Evolutionary conservation across 139 green algal species (phyloP).

Genomic region (Chlorella sp.): DNA sequence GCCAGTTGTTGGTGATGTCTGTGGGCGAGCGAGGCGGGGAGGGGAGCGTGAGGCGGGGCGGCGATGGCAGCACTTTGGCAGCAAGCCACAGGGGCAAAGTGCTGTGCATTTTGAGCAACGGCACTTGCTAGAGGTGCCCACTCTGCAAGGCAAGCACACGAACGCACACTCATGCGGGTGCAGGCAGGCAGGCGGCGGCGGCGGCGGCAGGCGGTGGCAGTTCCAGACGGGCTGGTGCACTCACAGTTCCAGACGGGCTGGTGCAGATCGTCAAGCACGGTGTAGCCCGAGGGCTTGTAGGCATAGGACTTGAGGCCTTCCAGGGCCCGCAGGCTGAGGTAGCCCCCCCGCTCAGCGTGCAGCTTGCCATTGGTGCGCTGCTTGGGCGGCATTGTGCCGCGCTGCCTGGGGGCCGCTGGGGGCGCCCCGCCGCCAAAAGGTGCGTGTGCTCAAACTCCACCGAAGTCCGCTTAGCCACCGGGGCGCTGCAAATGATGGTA

Average conservation of each 20-base stretch:
- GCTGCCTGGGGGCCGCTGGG: too few species aligned
- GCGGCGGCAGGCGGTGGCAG: background rate
- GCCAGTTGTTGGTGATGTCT: constrained; percentile 50
- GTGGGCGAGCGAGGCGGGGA: background rate
- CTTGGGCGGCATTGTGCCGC: too few species aligned
- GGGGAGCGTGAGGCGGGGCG: background rate
- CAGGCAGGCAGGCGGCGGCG: constrained; percentile 1
- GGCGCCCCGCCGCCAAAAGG: too few species aligned
- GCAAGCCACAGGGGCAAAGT: too few species aligned
- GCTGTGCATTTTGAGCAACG: too few species aligned
- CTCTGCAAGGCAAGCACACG: too few species aligned
- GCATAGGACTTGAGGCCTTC: constrained; percentile 79
- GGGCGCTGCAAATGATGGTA: too few species aligned
- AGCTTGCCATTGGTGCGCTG: too few species aligned
- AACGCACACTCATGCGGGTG: background rate
- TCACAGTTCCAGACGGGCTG: constrained; percentile 85
- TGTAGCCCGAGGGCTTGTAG: constrained; percentile 90
- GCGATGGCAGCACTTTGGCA: background rate
- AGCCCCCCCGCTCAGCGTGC: background rate
- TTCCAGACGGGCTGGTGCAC: constrained; percentile 87
- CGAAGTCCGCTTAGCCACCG: too few species aligned
- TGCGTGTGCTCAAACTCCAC: too few species aligned
- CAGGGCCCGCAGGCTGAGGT: constrained; percentile 44
- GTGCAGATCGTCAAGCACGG: constrained; percentile 82
- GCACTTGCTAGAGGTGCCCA: too few species aligned